Evolutionary conservation across 225 moss, liverwort and hornwort species (phyloP), one percentile per base, ranked within the genome.

Genomic region (Marchantia polymorpha): DNA sequence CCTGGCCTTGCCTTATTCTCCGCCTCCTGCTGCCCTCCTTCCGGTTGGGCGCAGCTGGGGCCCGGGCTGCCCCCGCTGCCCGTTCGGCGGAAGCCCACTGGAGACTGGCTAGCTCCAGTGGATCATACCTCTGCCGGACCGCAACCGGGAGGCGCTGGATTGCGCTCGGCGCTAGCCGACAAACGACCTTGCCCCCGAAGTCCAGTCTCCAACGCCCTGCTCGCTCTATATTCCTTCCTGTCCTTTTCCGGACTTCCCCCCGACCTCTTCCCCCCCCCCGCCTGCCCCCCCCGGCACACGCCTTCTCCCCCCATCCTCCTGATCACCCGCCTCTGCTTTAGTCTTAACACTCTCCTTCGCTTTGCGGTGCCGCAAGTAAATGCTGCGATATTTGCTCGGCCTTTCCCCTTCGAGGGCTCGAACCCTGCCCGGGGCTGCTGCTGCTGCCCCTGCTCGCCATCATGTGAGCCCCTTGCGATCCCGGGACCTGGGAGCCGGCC

Each of bases 1-100:
- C 52, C 74, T 74, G 16, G 10, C 72, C 72, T 72, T 26, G 60
- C 47, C 52, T 72, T 26, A 22, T 14, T n/a, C 52, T 26, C 50
- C 50, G 17, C 65, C 56, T 56, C 54, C 19, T 60, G 14, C 27
- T 29, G 27, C 29, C 16, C 27, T 29, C 52, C 60, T 59, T n/a
- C 52, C 61, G 59, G 60, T 76, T 55, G 59, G 76, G 56, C 19
- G 56, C 30, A n/a, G 73, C 51, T 51, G 73, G 11, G 16, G 73
- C 73, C 20, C 20, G 12, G 46, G 17, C 69, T 47, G 69, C 52
- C 39, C 5, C 5, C 54, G 53, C 10, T 54, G 73, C 73, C 52
- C 15, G 51, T 52, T 73, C 16, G 12, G 52, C 54, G 67, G 23
- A 67, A 25, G 67, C 39, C 2, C 39, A 39, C 39, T 39, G 67